Base-by-base conservation (phyloP, 2,329 filamentous ascomycete genomes). In the Colletotrichum navitas region DNA sequence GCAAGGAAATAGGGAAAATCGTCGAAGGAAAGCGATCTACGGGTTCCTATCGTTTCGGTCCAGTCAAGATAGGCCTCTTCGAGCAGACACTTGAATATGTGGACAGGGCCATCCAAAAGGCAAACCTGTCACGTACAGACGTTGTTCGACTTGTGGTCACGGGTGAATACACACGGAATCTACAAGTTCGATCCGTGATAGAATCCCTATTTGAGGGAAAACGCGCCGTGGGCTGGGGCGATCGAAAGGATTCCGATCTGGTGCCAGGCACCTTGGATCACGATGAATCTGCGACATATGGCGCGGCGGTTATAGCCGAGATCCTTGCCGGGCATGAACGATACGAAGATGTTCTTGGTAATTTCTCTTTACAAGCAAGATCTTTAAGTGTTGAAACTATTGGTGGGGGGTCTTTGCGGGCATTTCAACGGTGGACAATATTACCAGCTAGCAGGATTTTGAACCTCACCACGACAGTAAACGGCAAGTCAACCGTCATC, bases 231-330 rank as follows among this genome's bases (percentile, higher is more conserved):
- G 18, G 3, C 11, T 32, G 18, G 7, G 49, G 29, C n/a, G 24
- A 52, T 10, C 47, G 14, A 18, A 6, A 29, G 11, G 26, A 29
- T 41, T 36, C 26, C 14, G 14, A 29, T 1, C 41, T 41, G 49
- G 29, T 51, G 14, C 45, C 59, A 36, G 45, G 7, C n/a, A 51
- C 8, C 7, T 16, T 52, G 47, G 61, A 63, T 11, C 49, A 63
- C 3, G 61, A 63, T 12, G 47, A 54, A 54, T n/a, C 21, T 26
- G 47, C 54, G 1, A 63, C 61, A 8, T 54, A 29, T 8, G 61
- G 61, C 6, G 34, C 49, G 7, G 61, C 49, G 4, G 2, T 63
- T 14, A 24, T 63, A 11, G 61, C 61, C 6, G 61, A 41, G 3
- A 32, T 41, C 34, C 36, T 63, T n/a, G 47, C 16, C 21, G 49